Base-by-base conservation (phyloP, 1,139 yeast genomes). In the Geotrichum citri-aurantii region DNA sequence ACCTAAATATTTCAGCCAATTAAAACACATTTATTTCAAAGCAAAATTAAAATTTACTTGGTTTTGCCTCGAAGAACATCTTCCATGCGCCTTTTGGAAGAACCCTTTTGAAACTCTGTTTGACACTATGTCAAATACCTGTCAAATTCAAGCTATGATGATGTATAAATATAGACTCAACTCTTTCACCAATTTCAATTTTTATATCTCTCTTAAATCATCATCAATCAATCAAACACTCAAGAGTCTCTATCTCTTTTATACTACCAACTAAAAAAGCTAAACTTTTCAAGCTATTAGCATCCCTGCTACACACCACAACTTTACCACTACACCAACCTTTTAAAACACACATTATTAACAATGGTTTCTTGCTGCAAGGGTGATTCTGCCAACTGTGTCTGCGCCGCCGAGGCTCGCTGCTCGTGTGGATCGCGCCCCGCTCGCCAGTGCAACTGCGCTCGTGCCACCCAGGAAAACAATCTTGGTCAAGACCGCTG, bases 381-480 rank as follows among this genome's bases (percentile, higher is more conserved):
- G 61, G 73, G 77, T 73, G 73, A 75, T 70, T 63, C 66, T 64
- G 62, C 62, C 37, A 50, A 59, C 60, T 75, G 78, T 65, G 72
- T 70, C 62, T 74, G 77, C 62, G 77, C 78, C 54, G 65, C 70
- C 57, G 74, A 70, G 59, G 78, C 77, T 50, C 72, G 71, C 60
- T 75, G 78, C 74, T 74, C 78, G 17, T 75, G 78, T 65, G 76
- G 75, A 31, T 67, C 75, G 49, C 72, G 70, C 54, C 74, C 78
- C 44, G 78, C 78, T 52, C 72, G 68, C 61, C 68, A 71, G 51
- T 75, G 78, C 68, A 68, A 63, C 67, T 75, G 78, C 69, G 59
- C 67, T 56, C 65, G 67, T 57, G 69, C 78, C 26, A 62, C 70
- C n/a, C 63, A 61, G 49, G 78, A 75, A 66, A 75, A 75, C 65